Base-by-base conservation (phyloP, 2,329 filamentous ascomycete species). In the Monilinia aucupariae region DNA sequence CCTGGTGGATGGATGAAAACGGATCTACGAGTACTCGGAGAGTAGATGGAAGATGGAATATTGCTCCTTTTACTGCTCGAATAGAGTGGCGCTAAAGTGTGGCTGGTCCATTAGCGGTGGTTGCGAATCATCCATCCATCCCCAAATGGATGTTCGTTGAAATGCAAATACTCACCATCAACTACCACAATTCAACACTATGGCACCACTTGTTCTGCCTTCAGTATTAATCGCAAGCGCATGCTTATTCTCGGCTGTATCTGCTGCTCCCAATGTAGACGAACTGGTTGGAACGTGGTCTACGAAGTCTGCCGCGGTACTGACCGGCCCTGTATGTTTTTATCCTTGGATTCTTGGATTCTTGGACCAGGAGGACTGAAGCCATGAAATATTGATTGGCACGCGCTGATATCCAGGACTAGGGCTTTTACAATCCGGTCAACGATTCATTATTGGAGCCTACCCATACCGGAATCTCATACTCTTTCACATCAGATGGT, bases 391-490 rank as follows among this genome's bases (percentile, higher is more conserved):
- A 51, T 65, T 64, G 64, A 64, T 61, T 64, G 47, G 50, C 54
- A 66, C 22, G 48, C 51, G 53, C 58, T 56, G 37, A 64, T 22
- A 54, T 34, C 10, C 10, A 60, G n/a, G 32, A 61, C 59, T 66
- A 90, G 87, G 82, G 79, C 69, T 90, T 90, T 75, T 90, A 89
- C 71, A 82, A 90, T 74, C 84, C 86, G 4, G 76, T 84, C 59
- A 81, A 84, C 62, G 88, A 90, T 69, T 78, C 78, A 66, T 79
- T 91, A 65, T 82, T 84, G 68, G 88, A 91, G 74, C 88, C 88
- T 20, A 77, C 76, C 9, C 78, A 84, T 66, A 83, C 87, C 0
- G 88, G 88, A 30, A 88, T 89, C 67, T 89, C 87, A 20, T 91
- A 89, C 76, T 90, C 88, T 13, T 91, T 91, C 75, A 86, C 85